phyloP scores from a whole-genome alignment of 1,139 yeast species.

The Yamadazyma dushanensis region DNA sequence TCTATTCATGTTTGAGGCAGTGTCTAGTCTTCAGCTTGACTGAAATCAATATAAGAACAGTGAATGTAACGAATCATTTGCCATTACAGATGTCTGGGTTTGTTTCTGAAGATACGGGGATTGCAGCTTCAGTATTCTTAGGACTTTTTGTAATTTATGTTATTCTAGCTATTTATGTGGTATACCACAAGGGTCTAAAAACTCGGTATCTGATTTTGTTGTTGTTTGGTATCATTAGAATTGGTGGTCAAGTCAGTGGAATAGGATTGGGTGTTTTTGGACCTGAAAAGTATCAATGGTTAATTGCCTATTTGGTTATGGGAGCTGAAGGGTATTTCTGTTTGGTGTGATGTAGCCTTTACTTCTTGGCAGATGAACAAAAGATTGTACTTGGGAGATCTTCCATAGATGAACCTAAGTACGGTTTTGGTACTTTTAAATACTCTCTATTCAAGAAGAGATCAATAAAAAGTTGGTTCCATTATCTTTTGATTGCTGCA shows the following conservation, averaged over 20 bases:
- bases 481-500: constrained; percentile 31
- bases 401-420: constrained; percentile 15
- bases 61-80: too few species aligned
- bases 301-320: constrained; percentile 38
- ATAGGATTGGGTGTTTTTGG: constrained; percentile 35
- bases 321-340: constrained; percentile 42
- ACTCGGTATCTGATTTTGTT: constrained; percentile 24
- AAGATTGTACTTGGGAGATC: constrained; percentile 17
- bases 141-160: constrained; percentile 28
- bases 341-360: constrained; percentile 29
- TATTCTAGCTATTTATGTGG: constrained; percentile 16
- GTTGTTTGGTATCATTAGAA: constrained; percentile 30
- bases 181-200: constrained; percentile 22
- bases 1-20: too few species aligned
- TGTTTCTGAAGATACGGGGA: constrained; percentile 24
- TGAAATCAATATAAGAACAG: too few species aligned
- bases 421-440: neutral
- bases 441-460: neutral
- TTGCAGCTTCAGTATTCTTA: constrained; percentile 34
- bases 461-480: constrained; percentile 17
- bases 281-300: constrained; percentile 28
- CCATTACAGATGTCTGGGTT: too few species aligned
- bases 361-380: constrained; percentile 29
- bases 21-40: too few species aligned
- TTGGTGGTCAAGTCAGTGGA: constrained; percentile 37